phyloP scores from a whole-genome alignment of 345 rosid genomes.

The Boechera stricta region DNA sequence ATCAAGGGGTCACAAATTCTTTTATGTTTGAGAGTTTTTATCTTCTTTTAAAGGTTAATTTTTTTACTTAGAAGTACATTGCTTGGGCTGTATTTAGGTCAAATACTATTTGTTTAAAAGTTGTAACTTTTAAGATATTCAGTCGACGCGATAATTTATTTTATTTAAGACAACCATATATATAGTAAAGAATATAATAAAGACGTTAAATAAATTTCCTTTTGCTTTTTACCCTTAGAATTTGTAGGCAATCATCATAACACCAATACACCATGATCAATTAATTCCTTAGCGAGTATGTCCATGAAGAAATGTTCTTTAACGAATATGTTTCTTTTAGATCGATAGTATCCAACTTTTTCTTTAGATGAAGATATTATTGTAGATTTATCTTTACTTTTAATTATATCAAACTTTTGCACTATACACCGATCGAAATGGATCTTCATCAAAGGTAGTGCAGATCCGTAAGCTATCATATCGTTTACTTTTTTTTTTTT shows the following conservation, averaged over 20 bases:
- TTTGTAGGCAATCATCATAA: conserved; percentile 39
- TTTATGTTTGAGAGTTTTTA: not conserved
- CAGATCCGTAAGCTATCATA: conserved; percentile 45
- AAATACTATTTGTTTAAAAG: conserved; percentile 15
- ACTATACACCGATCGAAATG: conserved; percentile 32
- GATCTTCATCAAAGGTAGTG: conserved; percentile 50
- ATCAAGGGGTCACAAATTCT: not conserved
- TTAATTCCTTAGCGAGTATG: conserved; percentile 19
- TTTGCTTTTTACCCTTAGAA: conserved; percentile 35
- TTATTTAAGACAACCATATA: conserved; percentile 6
- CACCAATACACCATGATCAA: conserved; percentile 21
- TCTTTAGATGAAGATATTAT: conserved; percentile 36
- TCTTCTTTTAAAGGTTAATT: not conserved
- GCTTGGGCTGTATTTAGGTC: not conserved
- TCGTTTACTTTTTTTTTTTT: not conserved
- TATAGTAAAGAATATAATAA: conserved; percentile 19
- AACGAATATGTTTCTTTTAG: conserved; percentile 29
- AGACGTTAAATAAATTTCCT: conserved; percentile 11
- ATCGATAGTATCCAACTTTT: conserved; percentile 39
- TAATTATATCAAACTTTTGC: conserved; percentile 42
- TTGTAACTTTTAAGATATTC: conserved; percentile 17
- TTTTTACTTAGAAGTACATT: not conserved
- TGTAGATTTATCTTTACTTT: conserved; percentile 42
- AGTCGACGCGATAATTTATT: conserved; percentile 32
- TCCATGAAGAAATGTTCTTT: conserved; percentile 33